Conservation (phyloP, 2,329 filamentous ascomycete genomes). For the Fusarium miscanthi region DNA sequence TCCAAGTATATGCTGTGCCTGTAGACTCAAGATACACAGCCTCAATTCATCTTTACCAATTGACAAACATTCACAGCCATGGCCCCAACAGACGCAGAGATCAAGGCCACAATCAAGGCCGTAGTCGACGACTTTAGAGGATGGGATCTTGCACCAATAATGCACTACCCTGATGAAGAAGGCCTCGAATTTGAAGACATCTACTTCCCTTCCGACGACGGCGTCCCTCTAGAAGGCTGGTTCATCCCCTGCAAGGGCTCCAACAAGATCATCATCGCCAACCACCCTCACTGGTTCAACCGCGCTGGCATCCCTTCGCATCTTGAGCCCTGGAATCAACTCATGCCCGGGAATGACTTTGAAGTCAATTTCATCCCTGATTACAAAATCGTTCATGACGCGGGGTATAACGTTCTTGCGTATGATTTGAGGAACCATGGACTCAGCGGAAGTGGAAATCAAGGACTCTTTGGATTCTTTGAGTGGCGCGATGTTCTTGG, state of each 20-base stretch:
- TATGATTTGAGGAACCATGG: slow-evolving; percentile 34
- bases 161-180: slow-evolving; percentile 21
- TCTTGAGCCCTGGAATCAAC: slow-evolving; percentile 14
- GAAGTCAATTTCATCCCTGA: slow-evolving; percentile 34
- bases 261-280: slow-evolving; percentile 30
- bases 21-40: not conserved
- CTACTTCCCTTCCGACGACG: slow-evolving; percentile 28
- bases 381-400: slow-evolving; percentile 33
- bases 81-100: slow-evolving; percentile 6
- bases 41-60: not conserved
- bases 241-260: slow-evolving; percentile 27
- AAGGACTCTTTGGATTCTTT: slow-evolving; percentile 31
- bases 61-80: not conserved
- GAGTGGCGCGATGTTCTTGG: slow-evolving; percentile 33
- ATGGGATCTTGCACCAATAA: slow-evolving; percentile 24
- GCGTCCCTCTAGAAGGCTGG: slow-evolving; percentile 26
- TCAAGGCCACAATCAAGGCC: slow-evolving; percentile 6
- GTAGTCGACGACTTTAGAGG: slow-evolving; percentile 28
- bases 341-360: slow-evolving; percentile 30
- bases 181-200: slow-evolving; percentile 23
- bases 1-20: not conserved
- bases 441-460: slow-evolving; percentile 17
- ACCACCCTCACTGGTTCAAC: slow-evolving; percentile 35
- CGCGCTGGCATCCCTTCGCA: slow-evolving; percentile 27
- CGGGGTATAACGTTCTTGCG: slow-evolving; percentile 24